A percentile compares a stretch with the other conserved stretches of the same genome.
phyloP scores from a whole-genome alignment of 2,329 filamentous ascomycete genomes.

The Fusarium penzigii region DNA sequence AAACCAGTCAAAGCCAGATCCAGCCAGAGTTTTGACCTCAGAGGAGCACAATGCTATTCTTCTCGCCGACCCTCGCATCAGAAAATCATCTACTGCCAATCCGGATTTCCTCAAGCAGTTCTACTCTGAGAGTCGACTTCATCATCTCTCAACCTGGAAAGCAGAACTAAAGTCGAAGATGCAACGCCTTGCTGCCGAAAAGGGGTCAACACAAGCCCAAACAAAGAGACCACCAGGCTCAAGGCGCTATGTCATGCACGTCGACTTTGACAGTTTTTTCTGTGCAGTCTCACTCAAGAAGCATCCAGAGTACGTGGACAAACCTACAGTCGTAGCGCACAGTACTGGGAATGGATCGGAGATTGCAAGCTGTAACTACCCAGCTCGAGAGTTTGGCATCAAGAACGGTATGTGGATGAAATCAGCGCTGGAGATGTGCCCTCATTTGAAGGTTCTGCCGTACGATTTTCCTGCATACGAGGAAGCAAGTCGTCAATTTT shows the following conservation, averaged over 20 bases:
- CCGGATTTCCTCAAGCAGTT: constrained; percentile 93
- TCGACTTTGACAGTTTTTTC: constrained; percentile 99
- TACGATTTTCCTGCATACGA: constrained; percentile 97
- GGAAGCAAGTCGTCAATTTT: constrained; percentile 84
- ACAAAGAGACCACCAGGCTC: constrained; percentile 59
- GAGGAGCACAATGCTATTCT: constrained; percentile 91
- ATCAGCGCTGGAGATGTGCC: constrained; percentile 76
- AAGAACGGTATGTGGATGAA: constrained; percentile 99
- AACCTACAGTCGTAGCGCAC: constrained; percentile 88
- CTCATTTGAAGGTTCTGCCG: constrained; percentile 83
- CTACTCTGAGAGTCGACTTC: constrained; percentile 90
- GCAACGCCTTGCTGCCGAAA: constrained; percentile 76
- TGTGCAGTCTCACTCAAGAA: constrained; percentile 85
- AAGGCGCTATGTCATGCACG: constrained; percentile 85
- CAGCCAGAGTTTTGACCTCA: constrained; percentile 71
- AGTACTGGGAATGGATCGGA: constrained; percentile 83
- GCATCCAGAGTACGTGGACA: constrained; percentile 71
- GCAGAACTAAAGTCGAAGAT: constrained; percentile 88
- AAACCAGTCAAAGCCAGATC: constrained; percentile 10
- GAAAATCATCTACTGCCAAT: constrained; percentile 88
- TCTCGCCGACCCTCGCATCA: constrained; percentile 79
- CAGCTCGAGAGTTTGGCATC: constrained; percentile 79
- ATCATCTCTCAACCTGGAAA: constrained; percentile 97
- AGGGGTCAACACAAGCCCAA: constrained; percentile 46
- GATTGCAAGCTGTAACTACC: constrained; percentile 97